Evolutionary conservation across 2,329 filamentous ascomycete genomes (phyloP).

Genomic region (Talaromyces verruculosus): DNA sequence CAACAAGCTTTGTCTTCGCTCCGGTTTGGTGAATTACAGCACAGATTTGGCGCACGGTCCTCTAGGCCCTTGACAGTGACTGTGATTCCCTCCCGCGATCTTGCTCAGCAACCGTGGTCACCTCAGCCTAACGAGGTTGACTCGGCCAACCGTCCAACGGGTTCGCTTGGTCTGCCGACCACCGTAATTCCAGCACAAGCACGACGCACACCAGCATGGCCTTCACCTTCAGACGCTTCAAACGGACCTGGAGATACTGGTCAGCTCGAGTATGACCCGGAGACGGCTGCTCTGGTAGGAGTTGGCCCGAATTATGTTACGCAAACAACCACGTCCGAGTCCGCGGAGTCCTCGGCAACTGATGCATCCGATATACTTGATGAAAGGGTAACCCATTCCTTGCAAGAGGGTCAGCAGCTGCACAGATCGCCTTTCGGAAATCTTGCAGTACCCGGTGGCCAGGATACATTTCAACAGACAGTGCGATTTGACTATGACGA

Average conservation of each 20-base stretch:
- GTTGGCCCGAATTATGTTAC: slow-evolving; percentile 26
- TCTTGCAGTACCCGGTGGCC: background rate
- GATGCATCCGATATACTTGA: slow-evolving; percentile 2
- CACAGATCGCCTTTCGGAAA: background rate
- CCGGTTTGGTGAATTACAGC: slow-evolving; percentile 21
- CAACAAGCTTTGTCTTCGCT: slow-evolving; percentile 17
- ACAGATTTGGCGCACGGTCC: slow-evolving; percentile 21
- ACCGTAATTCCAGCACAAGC: slow-evolving; percentile 62
- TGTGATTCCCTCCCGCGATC: slow-evolving; percentile 60
- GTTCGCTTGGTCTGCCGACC: slow-evolving; percentile 43
- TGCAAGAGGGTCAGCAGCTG: background rate
- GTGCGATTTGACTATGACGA: background rate
- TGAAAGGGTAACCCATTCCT: background rate
- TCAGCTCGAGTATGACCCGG: slow-evolving; percentile 41
- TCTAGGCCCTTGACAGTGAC: slow-evolving; percentile 56
- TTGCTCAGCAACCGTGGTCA: slow-evolving; percentile 56
- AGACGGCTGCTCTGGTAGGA: slow-evolving; percentile 39
- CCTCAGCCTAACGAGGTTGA: slow-evolving; percentile 34
- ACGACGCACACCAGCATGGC: slow-evolving; percentile 55
- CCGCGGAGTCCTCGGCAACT: background rate
- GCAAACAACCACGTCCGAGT: slow-evolving; percentile 7
- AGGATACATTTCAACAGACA: background rate
- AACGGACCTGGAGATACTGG: slow-evolving; percentile 24
- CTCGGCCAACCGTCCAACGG: background rate
- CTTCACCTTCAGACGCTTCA: slow-evolving; percentile 35